A percentile compares a stretch with the other conserved stretches of the same genome.
These are phyloP conservation scores for Solanum neorickii DNA, from an alignment of 257 asterid genomes.

Conservation along the genomic window DNA sequence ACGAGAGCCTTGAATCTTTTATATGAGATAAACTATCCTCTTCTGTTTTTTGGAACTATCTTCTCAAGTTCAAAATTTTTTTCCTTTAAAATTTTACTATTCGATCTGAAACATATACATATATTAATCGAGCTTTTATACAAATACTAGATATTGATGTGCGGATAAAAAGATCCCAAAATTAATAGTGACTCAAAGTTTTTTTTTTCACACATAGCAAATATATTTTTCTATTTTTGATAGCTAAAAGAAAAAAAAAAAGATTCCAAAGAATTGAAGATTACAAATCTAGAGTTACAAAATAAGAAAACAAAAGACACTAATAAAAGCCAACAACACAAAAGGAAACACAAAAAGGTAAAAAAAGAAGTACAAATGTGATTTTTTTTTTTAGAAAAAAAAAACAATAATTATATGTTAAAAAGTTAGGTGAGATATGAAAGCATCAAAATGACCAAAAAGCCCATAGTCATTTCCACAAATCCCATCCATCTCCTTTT, in stretches of 20 bases:
- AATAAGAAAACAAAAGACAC: neutral
- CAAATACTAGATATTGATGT: neutral
- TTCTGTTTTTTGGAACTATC: too few relatives aligned
- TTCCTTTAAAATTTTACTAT: neutral
- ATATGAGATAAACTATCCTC: too few relatives aligned
- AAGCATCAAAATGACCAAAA: conserved; percentile 6
- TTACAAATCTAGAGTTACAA: neutral
- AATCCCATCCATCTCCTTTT: neutral
- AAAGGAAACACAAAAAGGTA: neutral
- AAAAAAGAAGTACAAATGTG: neutral
- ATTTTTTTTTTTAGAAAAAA: too few relatives aligned
- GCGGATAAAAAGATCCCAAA: neutral
- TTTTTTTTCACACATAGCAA: neutral
- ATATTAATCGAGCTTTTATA: neutral
- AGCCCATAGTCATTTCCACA: neutral
- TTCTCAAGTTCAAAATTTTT: too few relatives aligned
- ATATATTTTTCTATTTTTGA: neutral
- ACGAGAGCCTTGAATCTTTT: neutral
- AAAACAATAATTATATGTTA: neutral
- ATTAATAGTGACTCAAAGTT: neutral
- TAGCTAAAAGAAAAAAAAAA: neutral
- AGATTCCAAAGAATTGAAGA: neutral
- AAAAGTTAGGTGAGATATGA: conserved; percentile 8
- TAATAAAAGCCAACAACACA: neutral
- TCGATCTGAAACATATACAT: neutral